Percentiles rank a stretch among this genome's conserved stretches.
phyloP scores from a whole-genome alignment of 2,329 filamentous ascomycete species.

The Venturia nashicola region DNA sequence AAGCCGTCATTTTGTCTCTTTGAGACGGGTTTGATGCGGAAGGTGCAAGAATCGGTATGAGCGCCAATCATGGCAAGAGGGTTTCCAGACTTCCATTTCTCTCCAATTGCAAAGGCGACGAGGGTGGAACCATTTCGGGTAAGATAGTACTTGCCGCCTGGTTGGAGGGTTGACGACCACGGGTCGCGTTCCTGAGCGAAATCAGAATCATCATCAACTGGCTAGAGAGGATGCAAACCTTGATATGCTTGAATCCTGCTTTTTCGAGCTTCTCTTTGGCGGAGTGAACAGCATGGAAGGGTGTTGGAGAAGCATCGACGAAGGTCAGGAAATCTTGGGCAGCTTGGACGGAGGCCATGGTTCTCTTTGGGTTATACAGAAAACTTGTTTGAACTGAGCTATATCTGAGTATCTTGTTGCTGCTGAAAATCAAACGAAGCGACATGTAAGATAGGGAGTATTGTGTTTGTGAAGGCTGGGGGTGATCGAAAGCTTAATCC shows the following conservation, averaged over 20 bases:
- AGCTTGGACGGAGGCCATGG: slow-evolving; percentile 20
- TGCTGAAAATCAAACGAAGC: not conserved
- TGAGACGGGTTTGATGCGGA: slow-evolving; percentile 88
- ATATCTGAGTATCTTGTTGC: not conserved
- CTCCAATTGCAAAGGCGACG: slow-evolving; percentile 82
- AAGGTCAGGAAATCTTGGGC: slow-evolving; percentile 84
- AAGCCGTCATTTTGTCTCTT: slow-evolving; percentile 81
- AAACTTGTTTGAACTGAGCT: not conserved
- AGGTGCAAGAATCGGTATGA: slow-evolving; percentile 87
- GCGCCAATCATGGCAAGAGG: slow-evolving; percentile 86
- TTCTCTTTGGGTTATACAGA: not conserved
- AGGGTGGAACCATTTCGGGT: slow-evolving; percentile 89
- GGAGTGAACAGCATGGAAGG: slow-evolving; percentile 84
- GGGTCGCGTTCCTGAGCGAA: slow-evolving; percentile 61
- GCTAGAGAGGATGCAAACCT: slow-evolving; percentile 30
- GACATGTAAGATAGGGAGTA: not conserved
- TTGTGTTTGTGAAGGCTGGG: not conserved
- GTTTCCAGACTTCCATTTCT: slow-evolving; percentile 84
- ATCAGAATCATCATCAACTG: not conserved
- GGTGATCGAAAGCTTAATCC: not conserved
- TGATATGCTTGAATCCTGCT: slow-evolving; percentile 79
- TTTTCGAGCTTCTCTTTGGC: slow-evolving; percentile 63
- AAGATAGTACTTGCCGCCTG: slow-evolving; percentile 91
- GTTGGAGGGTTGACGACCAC: slow-evolving; percentile 67
- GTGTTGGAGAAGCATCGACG: slow-evolving; percentile 92